phyloP scores from a whole-genome alignment of 1,284 basidiomycete genomes.

The Ganoderma sinense region DNA sequence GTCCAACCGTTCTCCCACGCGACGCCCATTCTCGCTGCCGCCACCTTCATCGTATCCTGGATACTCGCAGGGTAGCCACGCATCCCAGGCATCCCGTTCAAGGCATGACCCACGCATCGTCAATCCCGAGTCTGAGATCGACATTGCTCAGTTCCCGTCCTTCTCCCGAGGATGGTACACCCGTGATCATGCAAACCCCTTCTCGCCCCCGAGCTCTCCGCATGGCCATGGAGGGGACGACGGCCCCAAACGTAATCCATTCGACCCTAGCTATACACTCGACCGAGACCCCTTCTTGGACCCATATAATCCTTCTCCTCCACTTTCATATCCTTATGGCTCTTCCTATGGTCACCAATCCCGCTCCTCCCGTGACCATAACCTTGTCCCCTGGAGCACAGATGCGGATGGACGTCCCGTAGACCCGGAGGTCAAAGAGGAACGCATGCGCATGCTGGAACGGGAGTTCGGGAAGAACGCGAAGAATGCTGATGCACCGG shows the following conservation, averaged over 20 bases:
- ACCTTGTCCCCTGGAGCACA: slow-evolving; percentile 35
- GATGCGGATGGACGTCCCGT: slow-evolving; percentile 41
- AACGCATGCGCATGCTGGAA: slow-evolving; percentile 74
- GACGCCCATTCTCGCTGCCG: slow-evolving; percentile 60
- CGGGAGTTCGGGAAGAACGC: slow-evolving; percentile 56
- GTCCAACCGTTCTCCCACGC: slow-evolving; percentile 37
- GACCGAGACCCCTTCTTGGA: slow-evolving; percentile 36
- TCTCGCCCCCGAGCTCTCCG: slow-evolving; percentile 29
- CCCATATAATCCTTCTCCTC: slow-evolving; percentile 40
- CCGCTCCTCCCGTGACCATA: slow-evolving; percentile 36
- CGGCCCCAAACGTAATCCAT: slow-evolving; percentile 33
- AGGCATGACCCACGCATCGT: slow-evolving; percentile 26
- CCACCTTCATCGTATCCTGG: slow-evolving; percentile 38
- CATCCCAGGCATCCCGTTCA: slow-evolving; percentile 21
- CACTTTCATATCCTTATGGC: slow-evolving; percentile 37
- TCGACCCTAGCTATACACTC: slow-evolving; percentile 41
- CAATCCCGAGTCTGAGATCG: slow-evolving; percentile 49
- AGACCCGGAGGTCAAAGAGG: slow-evolving; percentile 63
- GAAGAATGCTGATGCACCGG: slow-evolving; percentile 49
- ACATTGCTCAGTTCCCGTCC: slow-evolving; percentile 66
- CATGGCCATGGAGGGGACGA: slow-evolving; percentile 20
- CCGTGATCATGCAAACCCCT: slow-evolving; percentile 32
- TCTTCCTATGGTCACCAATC: slow-evolving; percentile 28
- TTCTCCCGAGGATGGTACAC: slow-evolving; percentile 69
- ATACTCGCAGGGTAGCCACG: slow-evolving; percentile 30